Evolutionary conservation across 225 moss, liverwort and hornwort genomes (phyloP), one percentile per base, ranked within the genome.

Genomic region (Physcomitrellopsis africana): DNA sequence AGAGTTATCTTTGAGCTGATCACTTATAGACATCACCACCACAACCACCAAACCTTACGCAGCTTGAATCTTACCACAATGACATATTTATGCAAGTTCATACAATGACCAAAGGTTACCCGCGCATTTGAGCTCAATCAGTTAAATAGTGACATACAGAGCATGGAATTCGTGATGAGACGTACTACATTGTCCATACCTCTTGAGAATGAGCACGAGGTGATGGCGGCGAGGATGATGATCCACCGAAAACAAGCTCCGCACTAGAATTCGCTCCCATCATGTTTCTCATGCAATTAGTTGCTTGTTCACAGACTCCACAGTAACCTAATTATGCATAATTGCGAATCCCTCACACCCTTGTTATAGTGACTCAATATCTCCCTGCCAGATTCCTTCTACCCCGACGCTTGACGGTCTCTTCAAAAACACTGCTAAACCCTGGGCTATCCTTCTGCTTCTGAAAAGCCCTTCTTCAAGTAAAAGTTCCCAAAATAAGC

Each of bases 151-250:
- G 24, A 15, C 65, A 47, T 20, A 3, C 32, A 44, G 10, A 59
- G 59, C 44, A 23, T 60, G 44, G 14, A 27, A 72, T 11, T 18
- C 24, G 20, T 60, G 62, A 41, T 15, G 15, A 55, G 53, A 26
- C 27, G 60, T 32, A 60, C 48, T 10, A 67, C 60, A 78, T 71
- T 63, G 45, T 52, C 11, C 73, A 52, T 18, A 79, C 79, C 72
- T 79, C 52, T 60, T 27, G 79, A 52, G 79, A 52, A 23, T 67
- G 66, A 59, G 12, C 51, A 59, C 32, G 46, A 46, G 56, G 55
- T 51, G 70, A 46, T 2, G 55, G 56, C 55, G 69, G 48, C 24
- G 19, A 54, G 37, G 54, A 47, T 26, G 18, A 29, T 16, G 72
- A 60, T 23, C n/a, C 73, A 3, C 43, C 44, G 3, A 8, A 51